phyloP scores from a whole-genome alignment of 2,329 filamentous ascomycete species.

The Cercospora beticola region DNA sequence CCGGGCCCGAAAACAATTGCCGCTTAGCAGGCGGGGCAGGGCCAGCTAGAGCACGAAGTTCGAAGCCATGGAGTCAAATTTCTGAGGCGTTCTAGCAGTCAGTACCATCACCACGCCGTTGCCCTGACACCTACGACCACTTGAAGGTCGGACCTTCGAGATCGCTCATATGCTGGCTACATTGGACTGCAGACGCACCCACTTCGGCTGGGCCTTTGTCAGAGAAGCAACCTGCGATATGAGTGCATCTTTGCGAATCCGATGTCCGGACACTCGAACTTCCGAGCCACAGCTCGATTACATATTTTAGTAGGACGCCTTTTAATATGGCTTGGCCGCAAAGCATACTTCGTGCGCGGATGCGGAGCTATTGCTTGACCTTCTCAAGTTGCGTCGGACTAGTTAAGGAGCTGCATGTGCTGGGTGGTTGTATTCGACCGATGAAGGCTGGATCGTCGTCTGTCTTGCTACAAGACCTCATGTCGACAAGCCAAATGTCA shows the following conservation, averaged over 20 bases:
- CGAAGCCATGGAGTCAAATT: neutral
- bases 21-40: neutral
- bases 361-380: neutral
- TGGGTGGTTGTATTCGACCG: neutral
- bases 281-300: slow-evolving; percentile 1
- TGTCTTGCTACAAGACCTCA: neutral
- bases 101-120: neutral
- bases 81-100: neutral
- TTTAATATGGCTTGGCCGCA: neutral
- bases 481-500: neutral
- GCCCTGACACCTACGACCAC: neutral
- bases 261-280: neutral
- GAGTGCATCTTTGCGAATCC: neutral
- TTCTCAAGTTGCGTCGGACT: neutral
- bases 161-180: neutral
- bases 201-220: neutral
- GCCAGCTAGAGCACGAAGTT: neutral
- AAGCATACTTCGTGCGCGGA: neutral
- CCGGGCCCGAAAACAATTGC: neutral
- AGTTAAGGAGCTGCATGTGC: neutral
- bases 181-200: neutral
- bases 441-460: neutral
- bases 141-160: neutral
- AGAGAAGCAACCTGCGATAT: neutral
- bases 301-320: neutral